Conservation (phyloP, 176 grass and related monocot species). For the Avena eriantha region DNA sequence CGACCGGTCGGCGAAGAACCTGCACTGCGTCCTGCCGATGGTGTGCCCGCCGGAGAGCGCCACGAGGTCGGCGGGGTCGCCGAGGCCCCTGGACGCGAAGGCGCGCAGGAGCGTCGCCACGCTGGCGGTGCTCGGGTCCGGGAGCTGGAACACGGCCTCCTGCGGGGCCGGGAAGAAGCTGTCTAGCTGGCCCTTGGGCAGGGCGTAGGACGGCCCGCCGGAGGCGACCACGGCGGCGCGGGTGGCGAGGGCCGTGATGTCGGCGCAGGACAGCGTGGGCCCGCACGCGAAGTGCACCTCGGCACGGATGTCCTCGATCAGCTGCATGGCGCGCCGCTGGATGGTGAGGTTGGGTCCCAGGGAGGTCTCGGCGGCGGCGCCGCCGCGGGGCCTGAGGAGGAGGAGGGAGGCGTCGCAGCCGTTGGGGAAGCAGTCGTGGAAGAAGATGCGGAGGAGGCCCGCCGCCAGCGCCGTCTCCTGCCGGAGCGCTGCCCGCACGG, state of each 20-base stretch:
- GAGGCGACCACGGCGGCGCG: neutral
- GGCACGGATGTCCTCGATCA: conserved; percentile 54
- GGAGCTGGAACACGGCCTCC: neutral
- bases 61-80: conserved; percentile 33
- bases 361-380: too few relatives aligned
- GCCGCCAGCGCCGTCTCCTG: neutral
- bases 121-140: neutral
- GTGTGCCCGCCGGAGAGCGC: conserved; percentile 86
- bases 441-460: neutral
- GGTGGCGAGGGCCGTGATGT: neutral
- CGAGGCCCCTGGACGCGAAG: conserved; percentile 24
- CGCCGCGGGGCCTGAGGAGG: conserved; percentile 32
- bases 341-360: conserved; percentile 39
- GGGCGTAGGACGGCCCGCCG: neutral
- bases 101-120: neutral
- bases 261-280: neutral
- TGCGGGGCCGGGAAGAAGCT: neutral
- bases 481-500: neutral
- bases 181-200: conserved; percentile 26
- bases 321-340: conserved; percentile 40
- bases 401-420: conserved; percentile 53
- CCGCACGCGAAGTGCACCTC: conserved; percentile 28
- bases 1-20: conserved; percentile 30
- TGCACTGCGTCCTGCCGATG: conserved; percentile 63
- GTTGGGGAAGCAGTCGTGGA: neutral